A percentile compares a stretch with the other conserved stretches of the same genome.
Evolutionary conservation across 192 early-diverging fungal genomes (phyloP).

Genomic region (Entomortierella lignicola): DNA sequence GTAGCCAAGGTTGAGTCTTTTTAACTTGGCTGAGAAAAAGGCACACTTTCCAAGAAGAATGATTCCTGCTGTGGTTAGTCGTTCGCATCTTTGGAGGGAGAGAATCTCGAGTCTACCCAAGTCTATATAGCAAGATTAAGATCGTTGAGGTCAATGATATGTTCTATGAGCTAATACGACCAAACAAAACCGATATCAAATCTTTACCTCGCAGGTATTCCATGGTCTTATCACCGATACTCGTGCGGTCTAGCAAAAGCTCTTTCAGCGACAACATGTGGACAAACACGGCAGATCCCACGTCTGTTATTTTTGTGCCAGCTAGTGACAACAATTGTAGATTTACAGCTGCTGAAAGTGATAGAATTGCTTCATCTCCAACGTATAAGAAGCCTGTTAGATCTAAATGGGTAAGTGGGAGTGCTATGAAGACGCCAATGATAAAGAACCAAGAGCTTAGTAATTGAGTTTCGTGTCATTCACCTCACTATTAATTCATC

Average conservation of each 20-base stretch:
- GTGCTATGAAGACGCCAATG: slow-evolving; percentile 28
- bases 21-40: slow-evolving; percentile 37
- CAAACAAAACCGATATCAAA: too few relatives aligned
- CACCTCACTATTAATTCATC: too few relatives aligned
- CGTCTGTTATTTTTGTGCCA: slow-evolving; percentile 63
- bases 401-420: slow-evolving; percentile 60
- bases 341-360: slow-evolving; percentile 46
- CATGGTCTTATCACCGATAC: slow-evolving; percentile 55
- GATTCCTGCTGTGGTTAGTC: slow-evolving; percentile 33
- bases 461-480: too few relatives aligned
- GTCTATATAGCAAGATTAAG: slow-evolving; percentile 3
- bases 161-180: too few relatives aligned
- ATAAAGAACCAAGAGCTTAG: not conserved
- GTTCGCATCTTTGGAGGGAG: slow-evolving; percentile 16
- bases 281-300: slow-evolving; percentile 47
- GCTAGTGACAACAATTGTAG: slow-evolving; percentile 56
- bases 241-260: slow-evolving; percentile 59
- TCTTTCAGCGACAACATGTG: slow-evolving; percentile 48
- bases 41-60: slow-evolving; percentile 17
- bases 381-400: slow-evolving; percentile 57
- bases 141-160: too few relatives aligned
- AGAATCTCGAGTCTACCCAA: slow-evolving; percentile 37
- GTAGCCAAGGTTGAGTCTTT: slow-evolving; percentile 36
- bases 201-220: slow-evolving; percentile 47
- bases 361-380: slow-evolving; percentile 54